Conservation (phyloP, 1,284 basidiomycete genomes). For the Puccinia novopanici region DNA sequence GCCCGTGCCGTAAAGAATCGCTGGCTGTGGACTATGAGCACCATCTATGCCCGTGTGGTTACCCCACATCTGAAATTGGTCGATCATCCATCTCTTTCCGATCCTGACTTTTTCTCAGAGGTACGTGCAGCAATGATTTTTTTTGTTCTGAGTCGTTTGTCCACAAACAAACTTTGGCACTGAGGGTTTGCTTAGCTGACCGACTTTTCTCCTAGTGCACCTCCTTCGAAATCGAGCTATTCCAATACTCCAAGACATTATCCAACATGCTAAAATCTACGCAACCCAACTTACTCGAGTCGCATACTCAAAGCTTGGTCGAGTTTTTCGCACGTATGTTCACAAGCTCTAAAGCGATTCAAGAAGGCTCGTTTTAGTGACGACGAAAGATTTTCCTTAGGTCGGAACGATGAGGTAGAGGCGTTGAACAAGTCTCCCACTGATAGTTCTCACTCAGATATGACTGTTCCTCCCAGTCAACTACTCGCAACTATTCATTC, state of each 20-base stretch:
- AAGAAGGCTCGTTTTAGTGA: background rate
- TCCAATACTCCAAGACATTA: constrained; percentile 28
- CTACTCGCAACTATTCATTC: constrained; percentile 27
- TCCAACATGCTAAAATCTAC: background rate
- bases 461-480: constrained; percentile 9
- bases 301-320: constrained; percentile 10
- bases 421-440: background rate
- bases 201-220: constrained; percentile 22
- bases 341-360: background rate
- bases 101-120: constrained; percentile 39
- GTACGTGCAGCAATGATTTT: constrained; percentile 4
- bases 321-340: constrained; percentile 33
- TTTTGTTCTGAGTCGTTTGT: background rate
- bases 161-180: background rate
- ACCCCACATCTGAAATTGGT: background rate
- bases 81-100: constrained; percentile 23
- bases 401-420: constrained; percentile 14
- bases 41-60: constrained; percentile 20
- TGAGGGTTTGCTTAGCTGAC: background rate
- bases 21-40: constrained; percentile 35
- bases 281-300: constrained; percentile 12
- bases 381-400: background rate
- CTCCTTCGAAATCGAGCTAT: constrained; percentile 23
- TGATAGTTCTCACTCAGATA: background rate
- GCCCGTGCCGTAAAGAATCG: constrained; percentile 5